Base-by-base conservation (phyloP, 208 protist genomes). In the Lotmaria passim region DNA sequence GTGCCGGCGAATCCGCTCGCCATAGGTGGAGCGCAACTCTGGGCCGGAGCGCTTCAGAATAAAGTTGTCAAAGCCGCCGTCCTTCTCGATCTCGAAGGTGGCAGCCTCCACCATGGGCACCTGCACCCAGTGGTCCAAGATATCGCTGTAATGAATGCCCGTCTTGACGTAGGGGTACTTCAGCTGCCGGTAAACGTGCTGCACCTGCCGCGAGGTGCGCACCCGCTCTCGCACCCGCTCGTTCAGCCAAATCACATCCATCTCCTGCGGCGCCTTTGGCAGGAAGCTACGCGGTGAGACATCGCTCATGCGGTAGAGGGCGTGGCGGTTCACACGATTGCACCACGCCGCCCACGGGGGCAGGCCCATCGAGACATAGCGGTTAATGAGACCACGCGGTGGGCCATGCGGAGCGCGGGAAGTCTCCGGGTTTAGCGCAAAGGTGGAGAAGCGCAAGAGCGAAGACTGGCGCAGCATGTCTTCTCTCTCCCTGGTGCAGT, bases 241-340 rank as follows among this genome's bases (percentile, higher is more conserved):
- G 62, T 97, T 95, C 44, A 95, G 62, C 90, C 92, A 97, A 75
- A 97, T 95, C 7, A 94, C 92, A 64, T 97, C 90, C 88, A 97
- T 94, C 72, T 94, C 80, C 14, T 97, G 92, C 24, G 89, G 86
- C 7, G 80, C 65, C 65, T 89, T 90, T 21, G 92, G 92, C 7
- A 94, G 71, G 48, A 97, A 90, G 19, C 56, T 57, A 39, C 89
- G 92, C 31, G 85, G 79, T 5, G 80, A 80, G n/a, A 93, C 79
- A 36, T 92, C 87, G 36, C 83, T 87, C 88, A 97, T 90, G 51
- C 90, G 85, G 79, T 97, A 97, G 34, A 93, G 78, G 12, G 89
- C 70, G 57, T 95, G 84, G 23, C 87, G 84, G 74, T 93, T 93
- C 7, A 97, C 81, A 15, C 83, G 79, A 62, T 93, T 93, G 67